Conservation (phyloP, 768 basidiomycete genomes). For the Rhodotorula kratochvilovae region DNA sequence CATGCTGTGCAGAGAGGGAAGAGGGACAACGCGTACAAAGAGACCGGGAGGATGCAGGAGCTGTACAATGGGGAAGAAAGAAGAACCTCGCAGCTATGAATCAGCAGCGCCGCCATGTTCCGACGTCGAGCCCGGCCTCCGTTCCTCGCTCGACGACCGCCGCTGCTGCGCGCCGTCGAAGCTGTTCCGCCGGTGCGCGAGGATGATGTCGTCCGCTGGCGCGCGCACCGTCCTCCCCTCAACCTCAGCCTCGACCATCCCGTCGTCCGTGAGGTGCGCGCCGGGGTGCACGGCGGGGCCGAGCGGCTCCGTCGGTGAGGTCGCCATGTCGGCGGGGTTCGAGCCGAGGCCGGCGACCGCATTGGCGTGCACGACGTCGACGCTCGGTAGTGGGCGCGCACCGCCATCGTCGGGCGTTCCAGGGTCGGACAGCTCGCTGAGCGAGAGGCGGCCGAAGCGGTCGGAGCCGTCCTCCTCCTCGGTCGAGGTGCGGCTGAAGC, state of each 20-base stretch:
- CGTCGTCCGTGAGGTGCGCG: constrained; percentile 27
- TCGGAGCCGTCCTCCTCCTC: constrained; percentile 31
- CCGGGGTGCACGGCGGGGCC: constrained; percentile 28
- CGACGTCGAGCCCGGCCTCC: neutral
- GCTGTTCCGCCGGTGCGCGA: constrained; percentile 14
- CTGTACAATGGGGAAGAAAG: neutral
- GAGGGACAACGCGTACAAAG: too few relatives aligned
- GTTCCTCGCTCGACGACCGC: neutral
- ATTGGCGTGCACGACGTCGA: constrained; percentile 2
- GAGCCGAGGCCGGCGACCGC: neutral
- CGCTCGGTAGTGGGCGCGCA: neutral
- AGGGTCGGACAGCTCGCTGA: constrained; percentile 11
- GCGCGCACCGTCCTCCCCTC: constrained; percentile 27
- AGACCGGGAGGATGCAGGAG: neutral
- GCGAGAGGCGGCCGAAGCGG: constrained; percentile 32
- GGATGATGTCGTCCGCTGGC: constrained; percentile 35
- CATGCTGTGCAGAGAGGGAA: neutral
- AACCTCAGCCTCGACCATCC: constrained; percentile 34
- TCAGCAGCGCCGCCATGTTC: too few relatives aligned
- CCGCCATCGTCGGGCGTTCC: constrained; percentile 1
- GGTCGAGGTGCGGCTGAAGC: neutral
- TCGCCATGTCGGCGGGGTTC: constrained; percentile 16
- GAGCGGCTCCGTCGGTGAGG: constrained; percentile 20
- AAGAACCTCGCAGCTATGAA: too few relatives aligned
- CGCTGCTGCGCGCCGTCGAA: constrained; percentile 11